Evolutionary conservation across 1,284 basidiomycete genomes (phyloP).

Genomic region (Tausonia pullulans): DNA sequence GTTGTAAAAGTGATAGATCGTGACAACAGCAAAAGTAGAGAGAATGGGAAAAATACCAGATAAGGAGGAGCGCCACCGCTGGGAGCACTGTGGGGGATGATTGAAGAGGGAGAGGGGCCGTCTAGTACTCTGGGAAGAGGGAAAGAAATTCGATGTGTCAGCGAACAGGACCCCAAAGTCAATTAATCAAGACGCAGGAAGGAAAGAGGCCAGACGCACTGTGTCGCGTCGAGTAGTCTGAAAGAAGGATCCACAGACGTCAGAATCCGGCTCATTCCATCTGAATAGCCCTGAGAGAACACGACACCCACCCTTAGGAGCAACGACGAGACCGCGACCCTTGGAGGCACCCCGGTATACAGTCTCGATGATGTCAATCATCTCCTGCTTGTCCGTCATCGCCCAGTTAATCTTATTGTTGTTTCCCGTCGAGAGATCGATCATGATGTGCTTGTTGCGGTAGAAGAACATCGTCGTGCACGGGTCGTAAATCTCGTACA

Average conservation of each 20-base stretch:
- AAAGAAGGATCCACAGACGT: background rate
- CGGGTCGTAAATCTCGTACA: slow-evolving; percentile 79
- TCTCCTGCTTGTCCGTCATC: slow-evolving; percentile 86
- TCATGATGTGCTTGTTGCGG: slow-evolving; percentile 99
- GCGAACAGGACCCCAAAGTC: background rate
- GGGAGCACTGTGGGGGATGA: background rate
- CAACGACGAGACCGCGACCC: slow-evolving; percentile 93
- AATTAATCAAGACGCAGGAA: background rate
- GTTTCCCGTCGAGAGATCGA: slow-evolving; percentile 97
- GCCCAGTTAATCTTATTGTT: slow-evolving; percentile 99
- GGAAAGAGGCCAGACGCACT: slow-evolving; percentile 13
- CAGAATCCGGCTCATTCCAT: background rate
- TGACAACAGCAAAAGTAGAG: background rate
- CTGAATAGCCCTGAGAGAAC: background rate
- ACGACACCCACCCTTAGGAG: slow-evolving; percentile 66
- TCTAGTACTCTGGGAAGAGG: slow-evolving; percentile 1
- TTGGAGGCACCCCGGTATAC: slow-evolving; percentile 97
- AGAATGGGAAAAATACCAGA: background rate
- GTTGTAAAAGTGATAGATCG: background rate
- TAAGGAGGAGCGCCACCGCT: background rate
- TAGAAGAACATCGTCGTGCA: slow-evolving; percentile 99
- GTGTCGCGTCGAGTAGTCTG: slow-evolving; percentile 37
- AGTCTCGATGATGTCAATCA: slow-evolving; percentile 97
- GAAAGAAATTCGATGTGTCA: background rate
- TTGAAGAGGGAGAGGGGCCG: background rate